phyloP scores from a whole-genome alignment of 1,139 yeast genomes.

The Candida gigantensis region DNA sequence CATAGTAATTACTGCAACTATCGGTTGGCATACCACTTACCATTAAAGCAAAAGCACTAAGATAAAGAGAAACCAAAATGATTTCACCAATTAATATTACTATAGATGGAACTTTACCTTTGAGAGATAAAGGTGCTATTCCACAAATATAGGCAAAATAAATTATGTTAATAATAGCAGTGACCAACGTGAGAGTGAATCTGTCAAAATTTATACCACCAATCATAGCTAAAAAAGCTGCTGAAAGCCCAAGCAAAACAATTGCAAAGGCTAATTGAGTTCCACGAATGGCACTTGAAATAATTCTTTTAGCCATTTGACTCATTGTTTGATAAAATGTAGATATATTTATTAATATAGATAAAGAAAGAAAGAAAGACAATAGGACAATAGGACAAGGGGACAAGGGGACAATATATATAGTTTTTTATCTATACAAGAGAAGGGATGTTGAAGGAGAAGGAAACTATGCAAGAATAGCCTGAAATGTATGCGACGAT shows the following conservation, averaged over 20 bases:
- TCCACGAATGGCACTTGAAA: constrained; percentile 11
- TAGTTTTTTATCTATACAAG: too few species aligned
- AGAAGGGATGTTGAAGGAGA: too few species aligned
- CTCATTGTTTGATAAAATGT: background rate
- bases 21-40: constrained; percentile 27
- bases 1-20: constrained; percentile 19
- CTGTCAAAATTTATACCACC: constrained; percentile 16
- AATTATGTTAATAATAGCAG: constrained; percentile 23
- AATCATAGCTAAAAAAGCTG: constrained; percentile 20
- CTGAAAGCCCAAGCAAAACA: constrained; percentile 27
- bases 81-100: constrained; percentile 22
- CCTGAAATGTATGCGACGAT: too few species aligned
- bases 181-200: constrained; percentile 23
- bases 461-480: too few species aligned
- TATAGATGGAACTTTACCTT: constrained; percentile 17
- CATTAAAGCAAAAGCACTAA: constrained; percentile 25
- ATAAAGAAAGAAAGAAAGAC: background rate
- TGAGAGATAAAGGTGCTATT: constrained; percentile 14
- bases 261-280: constrained; percentile 26
- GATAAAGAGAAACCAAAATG: constrained; percentile 26
- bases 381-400: too few species aligned
- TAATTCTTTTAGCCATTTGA: constrained; percentile 7
- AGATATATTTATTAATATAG: background rate
- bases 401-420: too few species aligned
- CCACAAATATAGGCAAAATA: constrained; percentile 23